Evolutionary conservation across 2,329 filamentous ascomycete species (phyloP), one percentile per base, ranked within the genome.

Genomic region (Aspergillus sp.): DNA sequence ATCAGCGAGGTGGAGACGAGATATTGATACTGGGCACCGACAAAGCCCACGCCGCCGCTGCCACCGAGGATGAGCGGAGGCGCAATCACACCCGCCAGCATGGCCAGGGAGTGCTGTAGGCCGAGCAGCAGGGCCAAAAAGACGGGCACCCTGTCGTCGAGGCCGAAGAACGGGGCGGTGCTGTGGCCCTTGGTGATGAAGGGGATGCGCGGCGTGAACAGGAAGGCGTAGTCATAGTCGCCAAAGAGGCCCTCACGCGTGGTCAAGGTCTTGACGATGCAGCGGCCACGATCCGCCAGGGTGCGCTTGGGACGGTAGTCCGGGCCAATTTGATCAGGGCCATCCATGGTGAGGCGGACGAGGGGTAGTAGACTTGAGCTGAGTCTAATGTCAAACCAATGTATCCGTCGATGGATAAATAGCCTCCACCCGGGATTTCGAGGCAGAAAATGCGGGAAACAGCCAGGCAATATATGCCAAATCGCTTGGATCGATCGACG

Each of bases 171-270:
- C 0, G 88, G 88, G 2, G 85, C 81, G 12, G 81, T 78, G 56
- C 79, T 76, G 11, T 77, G 78, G 9, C 77, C 68, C 71, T 83
- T 85, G 69, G 83, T 86, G 81, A 95, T 86, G 74, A 96, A 96
- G 0, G 93, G 93, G 24, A 96, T 64, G 90, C 92, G 1, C 83
- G 90, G 22, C 79, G 85, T 30, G 80, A 97, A 96, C 36, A 97
- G 86, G 68, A 91, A 95, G 36, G 73, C 89, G 82, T 97, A 97
- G 81, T 97, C 89, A 74, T 97, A 97, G 66, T 86, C 81, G 60
- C 93, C 93, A 56, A 97, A 74, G 24, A 96, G 81, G 13, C 93
- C 93, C 1, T 92, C 83, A 59, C 80, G 86, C 2, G 55, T 56
- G 4, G 55, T 56, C 13, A 55, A 41, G 17, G 32, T 12, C 7